Evolutionary conservation across 1,284 basidiomycete genomes (phyloP), one percentile per base, ranked within the genome.

Genomic region (Fomitiporia mediterranea): DNA sequence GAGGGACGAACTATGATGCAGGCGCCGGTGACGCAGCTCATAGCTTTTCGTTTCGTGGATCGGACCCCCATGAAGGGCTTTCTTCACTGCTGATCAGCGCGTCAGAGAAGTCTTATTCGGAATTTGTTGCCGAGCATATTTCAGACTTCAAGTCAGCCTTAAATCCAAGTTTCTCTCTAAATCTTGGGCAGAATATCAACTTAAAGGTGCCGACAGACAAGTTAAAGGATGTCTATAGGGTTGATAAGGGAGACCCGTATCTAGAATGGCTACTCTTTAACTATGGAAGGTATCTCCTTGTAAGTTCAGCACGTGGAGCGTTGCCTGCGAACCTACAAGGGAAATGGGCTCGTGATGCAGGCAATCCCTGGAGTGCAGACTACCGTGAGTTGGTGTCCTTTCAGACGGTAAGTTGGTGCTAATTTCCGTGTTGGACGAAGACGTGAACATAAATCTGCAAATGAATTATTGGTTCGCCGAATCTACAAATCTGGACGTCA

Each of bases 381-480:
- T 34, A 48, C 39, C 50, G 25, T 58, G 11, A 27, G 44, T 35
- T 19, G 61, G 34, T 8, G n/a, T n/a, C n/a, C n/a, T n/a, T n/a
- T n/a, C n/a, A n/a, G n/a, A n/a, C n/a, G n/a, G n/a, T n/a, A n/a
- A n/a, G n/a, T n/a, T n/a, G n/a, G n/a, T n/a, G n/a, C n/a, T n/a
- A n/a, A n/a, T 84, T 65, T 83, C 82, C 83, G 59, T 68, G 80
- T 66, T n/a, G n/a, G n/a, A n/a, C n/a, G 4, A 9, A 87, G 85
- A 89, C 65, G 76, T 85, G 21, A 88, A 89, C 61, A 86, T 89
- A 59, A 89, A 89, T 61, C 73, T 84, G 40, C 86, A 89, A 66
- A 89, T 87, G 86, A 89, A 88, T 64, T 87, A 88, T 65, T 89
- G 86, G 86, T 74, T 74, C 55, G 84, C 85, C 4, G 86, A 89